These are phyloP conservation scores for Pseudogymnoascus sp. DNA, from an alignment of 2,329 filamentous ascomycete genomes.

Conservation along the genomic window DNA sequence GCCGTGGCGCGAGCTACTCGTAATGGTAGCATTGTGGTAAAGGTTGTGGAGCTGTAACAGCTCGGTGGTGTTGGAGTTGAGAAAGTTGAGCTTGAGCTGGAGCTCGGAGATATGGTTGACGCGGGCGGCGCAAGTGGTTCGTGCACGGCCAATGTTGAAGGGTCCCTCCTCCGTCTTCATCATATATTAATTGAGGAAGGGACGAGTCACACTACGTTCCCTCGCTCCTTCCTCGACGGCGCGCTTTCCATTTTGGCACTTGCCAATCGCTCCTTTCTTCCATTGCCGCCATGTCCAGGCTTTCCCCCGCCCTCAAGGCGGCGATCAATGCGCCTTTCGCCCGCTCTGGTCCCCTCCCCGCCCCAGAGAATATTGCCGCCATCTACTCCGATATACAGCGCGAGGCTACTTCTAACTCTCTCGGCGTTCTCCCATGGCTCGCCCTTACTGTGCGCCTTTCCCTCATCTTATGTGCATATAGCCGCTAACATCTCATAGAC, in stretches of 20 bases:
- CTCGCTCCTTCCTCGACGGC: background rate
- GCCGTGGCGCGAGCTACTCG: conserved; percentile 21
- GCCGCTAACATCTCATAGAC: conserved; percentile 42
- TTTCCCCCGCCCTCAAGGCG: conserved; percentile 63
- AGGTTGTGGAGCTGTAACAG: background rate
- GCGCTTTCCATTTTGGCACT: background rate
- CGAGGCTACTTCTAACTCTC: conserved; percentile 54
- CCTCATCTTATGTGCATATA: background rate
- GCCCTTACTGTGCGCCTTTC: conserved; percentile 49
- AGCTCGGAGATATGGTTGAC: background rate
- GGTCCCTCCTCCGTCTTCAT: background rate
- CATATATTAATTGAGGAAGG: background rate
- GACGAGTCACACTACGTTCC: background rate
- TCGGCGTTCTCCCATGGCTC: conserved; percentile 60
- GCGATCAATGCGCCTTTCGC: conserved; percentile 66
- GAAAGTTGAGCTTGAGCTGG: background rate
- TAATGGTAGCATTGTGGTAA: conserved; percentile 21
- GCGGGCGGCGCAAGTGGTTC: background rate
- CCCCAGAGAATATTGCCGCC: conserved; percentile 54
- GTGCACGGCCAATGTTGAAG: background rate
- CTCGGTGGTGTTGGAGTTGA: background rate
- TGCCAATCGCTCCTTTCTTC: background rate
- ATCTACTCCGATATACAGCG: conserved; percentile 58
- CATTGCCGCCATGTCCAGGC: conserved; percentile 55
- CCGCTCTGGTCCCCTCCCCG: conserved; percentile 56